Percentiles rank a stretch among this genome's conserved stretches.
Evolutionary conservation across 768 basidiomycete species (phyloP).

Genomic region (Macrocybe gigantea): DNA sequence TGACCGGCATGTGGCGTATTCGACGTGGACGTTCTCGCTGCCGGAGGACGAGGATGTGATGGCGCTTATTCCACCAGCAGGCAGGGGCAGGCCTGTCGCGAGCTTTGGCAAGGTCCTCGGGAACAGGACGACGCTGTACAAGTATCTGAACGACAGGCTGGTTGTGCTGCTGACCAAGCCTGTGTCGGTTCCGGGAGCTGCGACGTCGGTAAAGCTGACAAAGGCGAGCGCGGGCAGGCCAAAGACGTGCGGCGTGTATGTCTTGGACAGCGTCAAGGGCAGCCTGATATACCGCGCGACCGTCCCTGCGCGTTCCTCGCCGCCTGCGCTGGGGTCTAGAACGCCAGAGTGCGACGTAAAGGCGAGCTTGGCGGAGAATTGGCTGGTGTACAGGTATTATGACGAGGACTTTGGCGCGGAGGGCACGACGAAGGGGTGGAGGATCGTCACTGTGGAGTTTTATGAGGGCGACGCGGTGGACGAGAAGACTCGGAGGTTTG

Average conservation of each 20-base stretch:
- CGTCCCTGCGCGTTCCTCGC: constrained; percentile 34
- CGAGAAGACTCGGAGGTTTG: constrained; percentile 69
- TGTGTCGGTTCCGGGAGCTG: constrained; percentile 1
- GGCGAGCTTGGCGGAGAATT: constrained; percentile 77
- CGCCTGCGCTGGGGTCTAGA: constrained; percentile 12
- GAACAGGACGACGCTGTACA: constrained; percentile 86
- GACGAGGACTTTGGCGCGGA: constrained; percentile 45
- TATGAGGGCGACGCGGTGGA: constrained; percentile 73
- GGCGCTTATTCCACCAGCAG: constrained; percentile 38
- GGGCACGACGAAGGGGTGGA: constrained; percentile 57
- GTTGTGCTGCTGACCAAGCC: constrained; percentile 56
- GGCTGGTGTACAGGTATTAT: constrained; percentile 88
- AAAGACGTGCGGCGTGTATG: constrained; percentile 55
- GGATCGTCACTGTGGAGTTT: constrained; percentile 79
- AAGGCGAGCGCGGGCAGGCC: constrained; percentile 3
- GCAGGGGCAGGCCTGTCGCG: constrained; percentile 48
- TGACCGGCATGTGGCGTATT: constrained; percentile 42
- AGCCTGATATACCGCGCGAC: constrained; percentile 62
- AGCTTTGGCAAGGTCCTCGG: constrained; percentile 82
- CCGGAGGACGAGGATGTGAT: constrained; percentile 53
- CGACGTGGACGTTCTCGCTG: constrained; percentile 63
- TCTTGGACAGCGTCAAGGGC: constrained; percentile 80
- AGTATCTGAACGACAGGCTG: constrained; percentile 86
- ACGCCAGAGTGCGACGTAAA: constrained; percentile 54
- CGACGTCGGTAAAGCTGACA: background rate